Percentiles rank a stretch among this genome's conserved stretches.
Evolutionary conservation across 257 asterid species (phyloP).

Genomic region (Verbascum thapsus): DNA sequence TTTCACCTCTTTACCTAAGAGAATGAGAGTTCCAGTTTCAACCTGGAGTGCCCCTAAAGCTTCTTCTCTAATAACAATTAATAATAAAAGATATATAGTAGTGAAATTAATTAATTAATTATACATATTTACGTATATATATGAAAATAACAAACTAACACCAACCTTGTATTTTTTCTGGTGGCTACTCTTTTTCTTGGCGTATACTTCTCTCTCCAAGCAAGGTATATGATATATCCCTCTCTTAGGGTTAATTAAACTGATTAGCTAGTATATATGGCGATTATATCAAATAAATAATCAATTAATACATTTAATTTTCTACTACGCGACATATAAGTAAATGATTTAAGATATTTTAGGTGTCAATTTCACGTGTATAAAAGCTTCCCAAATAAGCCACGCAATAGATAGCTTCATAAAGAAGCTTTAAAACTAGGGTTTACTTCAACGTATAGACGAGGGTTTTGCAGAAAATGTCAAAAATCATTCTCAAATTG

Average conservation of each 20-base stretch:
- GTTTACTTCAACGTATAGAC: slow-evolving; percentile 47
- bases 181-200: slow-evolving; percentile 37
- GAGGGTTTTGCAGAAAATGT: slow-evolving; percentile 33
- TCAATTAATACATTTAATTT: too few relatives aligned
- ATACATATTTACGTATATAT: slow-evolving; percentile 12
- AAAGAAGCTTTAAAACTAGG: slow-evolving; percentile 50
- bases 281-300: slow-evolving; percentile 21
- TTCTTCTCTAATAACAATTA: slow-evolving; percentile 32
- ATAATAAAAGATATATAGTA: background rate
- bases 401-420: slow-evolving; percentile 49
- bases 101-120: background rate
- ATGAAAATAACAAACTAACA: slow-evolving; percentile 63
- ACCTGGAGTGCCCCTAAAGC: slow-evolving; percentile 68
- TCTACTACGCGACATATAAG: too few relatives aligned
- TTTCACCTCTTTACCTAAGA: slow-evolving; percentile 64
- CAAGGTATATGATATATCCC: slow-evolving; percentile 28
- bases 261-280: too few relatives aligned
- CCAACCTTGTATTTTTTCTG: slow-evolving; percentile 29
- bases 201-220: slow-evolving; percentile 36
- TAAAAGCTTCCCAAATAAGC: slow-evolving; percentile 51
- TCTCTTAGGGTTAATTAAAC: too few relatives aligned
- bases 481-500: slow-evolving; percentile 7
- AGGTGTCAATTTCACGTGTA: slow-evolving; percentile 44
- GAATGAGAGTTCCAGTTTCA: slow-evolving; percentile 25
- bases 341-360: slow-evolving; percentile 31